Conservation (phyloP, 805 yeast species). For the Naumovozyma castellii region DNA sequence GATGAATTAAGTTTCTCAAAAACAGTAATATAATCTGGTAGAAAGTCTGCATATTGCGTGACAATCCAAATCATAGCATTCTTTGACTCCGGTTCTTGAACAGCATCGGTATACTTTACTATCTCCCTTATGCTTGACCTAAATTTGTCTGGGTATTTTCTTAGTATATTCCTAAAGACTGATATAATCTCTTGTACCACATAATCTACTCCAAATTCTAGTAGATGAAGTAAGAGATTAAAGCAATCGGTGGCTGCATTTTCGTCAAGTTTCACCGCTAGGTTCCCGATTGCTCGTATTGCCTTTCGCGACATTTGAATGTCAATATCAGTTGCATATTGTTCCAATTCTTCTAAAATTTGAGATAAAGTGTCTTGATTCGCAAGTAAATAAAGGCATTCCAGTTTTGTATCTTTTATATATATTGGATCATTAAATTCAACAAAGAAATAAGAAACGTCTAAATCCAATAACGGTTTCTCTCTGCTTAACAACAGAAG, state of each 20-base stretch:
- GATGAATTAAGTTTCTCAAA: conserved; percentile 31
- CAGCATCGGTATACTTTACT: conserved; percentile 37
- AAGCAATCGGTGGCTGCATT: conserved; percentile 55
- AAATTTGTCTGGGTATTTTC: conserved; percentile 62
- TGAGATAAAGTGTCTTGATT: conserved; percentile 47
- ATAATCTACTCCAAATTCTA: conserved; percentile 58
- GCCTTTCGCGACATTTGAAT: conserved; percentile 81
- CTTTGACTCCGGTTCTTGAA: conserved; percentile 73
- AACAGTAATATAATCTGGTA: conserved; percentile 26
- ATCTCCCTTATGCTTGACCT: conserved; percentile 36
- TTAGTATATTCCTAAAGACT: conserved; percentile 63
- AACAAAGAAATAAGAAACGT: conserved; percentile 75
- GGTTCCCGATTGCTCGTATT: conserved; percentile 78
- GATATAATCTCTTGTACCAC: conserved; percentile 73
- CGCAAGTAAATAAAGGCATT: conserved; percentile 74
- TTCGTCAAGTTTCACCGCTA: conserved; percentile 64
- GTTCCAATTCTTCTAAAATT: conserved; percentile 68
- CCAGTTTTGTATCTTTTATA: conserved; percentile 82
- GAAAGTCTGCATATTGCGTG: conserved; percentile 54
- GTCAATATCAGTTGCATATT: conserved; percentile 82
- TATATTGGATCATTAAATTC: conserved; percentile 78
- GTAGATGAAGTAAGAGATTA: conserved; percentile 46
- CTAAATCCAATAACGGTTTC: conserved; percentile 43
- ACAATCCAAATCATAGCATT: conserved; percentile 75
- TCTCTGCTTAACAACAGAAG: conserved; percentile 60